Base-by-base conservation (phyloP, 2,329 filamentous ascomycete genomes). In the Penicillium digitatum region DNA sequence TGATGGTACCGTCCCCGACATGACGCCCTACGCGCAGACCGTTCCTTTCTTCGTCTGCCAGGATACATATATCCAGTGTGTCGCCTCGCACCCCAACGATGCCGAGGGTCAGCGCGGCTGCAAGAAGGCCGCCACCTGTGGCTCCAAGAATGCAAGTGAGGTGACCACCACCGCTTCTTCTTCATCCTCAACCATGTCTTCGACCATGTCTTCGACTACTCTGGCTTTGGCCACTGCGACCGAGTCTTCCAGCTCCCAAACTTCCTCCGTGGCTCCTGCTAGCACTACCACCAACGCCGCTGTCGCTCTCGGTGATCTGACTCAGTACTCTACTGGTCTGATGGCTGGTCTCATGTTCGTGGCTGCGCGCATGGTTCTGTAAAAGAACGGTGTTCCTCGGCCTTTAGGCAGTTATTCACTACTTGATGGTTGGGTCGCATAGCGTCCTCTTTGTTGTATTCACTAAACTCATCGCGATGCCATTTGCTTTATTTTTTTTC, bases 41-140 rank as follows among this genome's bases (percentile, higher is more conserved):
- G 74, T 88, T 46, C 83, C 84, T 39, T 83, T 77, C 72, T 85
- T 77, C 70, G 78, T 83, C 70, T 87, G 85, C 75, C 66, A 79
- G 64, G 72, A 72, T 59, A 81, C 78, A 72, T 82, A 72, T 66
- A 62, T 60, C 24, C 75, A 80, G 62, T 82, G 80, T 66, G 76
- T 80, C 55, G n/a, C 60, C 27, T 66, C 71, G 54, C 64, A 79
- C 64, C 72, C 77, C 62, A 71, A 79, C 57, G 72, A 81, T 58
- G 69, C 74, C 39, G 67, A 77, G 56, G 74, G 71, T 49, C 77
- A 81, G 63, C 62, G 72, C 49, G 57, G 69, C 46, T 87, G 85
- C 78, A 74, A 66, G 43, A 63, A 72, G 34, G 68, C 74, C 50
- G 65, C 75, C 45, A 67, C 73, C 50, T 88, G 85, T 68, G 85